Evolutionary conservation across 1,284 basidiomycete genomes (phyloP).

Genomic region (Agroathelia rolfsii): DNA sequence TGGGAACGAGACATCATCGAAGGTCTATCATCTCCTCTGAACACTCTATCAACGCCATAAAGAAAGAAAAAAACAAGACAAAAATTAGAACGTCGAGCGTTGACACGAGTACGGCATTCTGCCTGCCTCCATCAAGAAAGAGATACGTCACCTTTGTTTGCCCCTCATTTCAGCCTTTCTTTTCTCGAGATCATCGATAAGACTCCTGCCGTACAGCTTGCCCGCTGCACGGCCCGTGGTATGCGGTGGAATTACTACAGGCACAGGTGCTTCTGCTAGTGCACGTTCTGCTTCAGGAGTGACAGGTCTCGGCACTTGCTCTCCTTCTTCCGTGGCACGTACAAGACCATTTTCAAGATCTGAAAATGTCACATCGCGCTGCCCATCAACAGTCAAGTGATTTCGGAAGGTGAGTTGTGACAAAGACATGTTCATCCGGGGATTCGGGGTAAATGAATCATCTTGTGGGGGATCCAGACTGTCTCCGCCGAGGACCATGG

Average conservation of each 20-base stretch:
- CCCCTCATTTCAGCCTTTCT: slow-evolving; percentile 67
- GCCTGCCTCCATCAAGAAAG: slow-evolving; percentile 6
- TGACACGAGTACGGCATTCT: too few relatives aligned
- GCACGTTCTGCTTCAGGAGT: slow-evolving; percentile 24
- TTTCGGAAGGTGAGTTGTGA: slow-evolving; percentile 78
- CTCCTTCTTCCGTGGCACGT: slow-evolving; percentile 60
- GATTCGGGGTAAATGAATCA: slow-evolving; percentile 71
- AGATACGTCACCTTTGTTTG: slow-evolving; percentile 34
- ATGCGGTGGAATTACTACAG: slow-evolving; percentile 23
- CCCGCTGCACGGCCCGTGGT: slow-evolving; percentile 47
- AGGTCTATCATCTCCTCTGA: slow-evolving; percentile 66
- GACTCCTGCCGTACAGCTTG: slow-evolving; percentile 68
- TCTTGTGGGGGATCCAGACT: slow-evolving; percentile 24
- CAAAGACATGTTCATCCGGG: slow-evolving; percentile 55
- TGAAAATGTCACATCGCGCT: slow-evolving; percentile 48
- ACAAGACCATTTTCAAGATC: slow-evolving; percentile 52
- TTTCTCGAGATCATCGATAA: slow-evolving; percentile 71
- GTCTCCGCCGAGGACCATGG: slow-evolving; percentile 23
- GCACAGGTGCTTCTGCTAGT: slow-evolving; percentile 25
- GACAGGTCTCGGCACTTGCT: slow-evolving; percentile 45
- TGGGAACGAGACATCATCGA: slow-evolving; percentile 73
- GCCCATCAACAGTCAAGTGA: slow-evolving; percentile 54
- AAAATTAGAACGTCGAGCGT: slow-evolving; percentile 5
- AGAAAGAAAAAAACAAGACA: slow-evolving; percentile 7
- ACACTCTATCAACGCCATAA: slow-evolving; percentile 36